Percentiles rank a stretch among this genome's conserved stretches.
Evolutionary conservation across 2,329 filamentous ascomycete species (phyloP).

Genomic region (Polytolypa hystricis): DNA sequence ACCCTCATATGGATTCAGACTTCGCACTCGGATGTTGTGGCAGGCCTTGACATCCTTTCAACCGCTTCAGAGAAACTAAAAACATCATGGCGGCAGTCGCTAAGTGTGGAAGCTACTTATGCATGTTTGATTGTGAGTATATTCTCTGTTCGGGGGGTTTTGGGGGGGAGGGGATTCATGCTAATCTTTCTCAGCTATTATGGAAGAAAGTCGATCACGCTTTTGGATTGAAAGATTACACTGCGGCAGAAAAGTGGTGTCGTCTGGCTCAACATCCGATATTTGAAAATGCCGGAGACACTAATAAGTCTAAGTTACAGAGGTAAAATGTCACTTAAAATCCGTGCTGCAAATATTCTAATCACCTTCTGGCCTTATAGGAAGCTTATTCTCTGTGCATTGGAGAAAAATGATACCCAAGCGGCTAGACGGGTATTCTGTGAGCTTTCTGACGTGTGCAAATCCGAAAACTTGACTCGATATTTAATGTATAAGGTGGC

Average conservation of each 20-base stretch:
- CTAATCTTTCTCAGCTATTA: too few species aligned
- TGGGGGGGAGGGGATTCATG: too few species aligned
- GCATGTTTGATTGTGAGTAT: conserved; percentile 30
- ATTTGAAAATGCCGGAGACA: conserved; percentile 54
- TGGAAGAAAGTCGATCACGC: conserved; percentile 66
- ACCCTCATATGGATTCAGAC: conserved; percentile 57
- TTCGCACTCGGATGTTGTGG: conserved; percentile 28
- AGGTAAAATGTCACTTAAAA: too few species aligned
- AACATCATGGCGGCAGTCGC: conserved; percentile 32
- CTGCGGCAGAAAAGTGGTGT: conserved; percentile 59
- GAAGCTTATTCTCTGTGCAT: conserved; percentile 60
- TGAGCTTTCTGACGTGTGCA: conserved; percentile 47
- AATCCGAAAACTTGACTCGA: conserved; percentile 53
- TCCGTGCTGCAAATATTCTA: too few species aligned
- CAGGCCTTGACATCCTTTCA: conserved; percentile 23
- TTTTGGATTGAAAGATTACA: conserved; percentile 43
- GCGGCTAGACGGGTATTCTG: conserved; percentile 46
- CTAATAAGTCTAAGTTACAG: conserved; percentile 57
- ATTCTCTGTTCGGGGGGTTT: too few species aligned
- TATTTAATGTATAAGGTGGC: conserved; percentile 69
- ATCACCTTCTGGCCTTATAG: too few species aligned
- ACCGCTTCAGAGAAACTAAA: conserved; percentile 25
- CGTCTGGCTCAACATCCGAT: conserved; percentile 53
- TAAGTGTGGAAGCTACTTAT: conserved; percentile 51
- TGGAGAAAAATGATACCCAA: conserved; percentile 47